A percentile compares a stretch with the other conserved stretches of the same genome.
These are phyloP conservation scores for Kodamaea neixiangensis DNA, from an alignment of 805 yeast genomes.

Conservation along the genomic window DNA sequence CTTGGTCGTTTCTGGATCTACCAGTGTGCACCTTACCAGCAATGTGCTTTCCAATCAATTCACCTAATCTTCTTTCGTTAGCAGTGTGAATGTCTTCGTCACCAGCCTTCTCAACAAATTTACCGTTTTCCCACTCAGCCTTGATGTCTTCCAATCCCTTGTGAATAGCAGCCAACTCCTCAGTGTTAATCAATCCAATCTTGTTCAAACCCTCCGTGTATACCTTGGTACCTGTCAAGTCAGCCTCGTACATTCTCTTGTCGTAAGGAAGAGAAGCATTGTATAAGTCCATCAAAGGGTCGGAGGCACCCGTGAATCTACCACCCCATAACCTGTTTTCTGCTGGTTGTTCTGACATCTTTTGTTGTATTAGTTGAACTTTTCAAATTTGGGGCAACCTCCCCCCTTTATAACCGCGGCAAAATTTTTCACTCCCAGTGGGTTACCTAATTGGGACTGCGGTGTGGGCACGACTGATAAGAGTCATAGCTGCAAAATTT, in stretches of 20 bases:
- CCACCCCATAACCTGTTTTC: conserved; percentile 96
- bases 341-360: conserved; percentile 46
- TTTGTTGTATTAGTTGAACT: neutral
- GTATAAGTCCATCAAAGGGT: conserved; percentile 95
- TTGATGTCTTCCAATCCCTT: conserved; percentile 72
- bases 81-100: conserved; percentile 99
- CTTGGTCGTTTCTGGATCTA: conserved; percentile 97
- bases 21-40: conserved; percentile 99
- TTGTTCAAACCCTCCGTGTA: conserved; percentile 86
- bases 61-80: conserved; percentile 96
- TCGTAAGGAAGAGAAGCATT: conserved; percentile 97
- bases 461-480: conserved; percentile 3
- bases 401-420: neutral
- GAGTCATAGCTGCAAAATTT: neutral
- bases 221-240: conserved; percentile 89
- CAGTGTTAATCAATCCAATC: conserved; percentile 67
- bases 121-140: conserved; percentile 75
- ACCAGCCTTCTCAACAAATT: conserved; percentile 75
- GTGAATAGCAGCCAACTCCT: conserved; percentile 81
- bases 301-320: conserved; percentile 94
- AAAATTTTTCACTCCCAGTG: conserved; percentile 3
- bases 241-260: conserved; percentile 91
- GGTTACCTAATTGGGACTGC: conserved; percentile 12
- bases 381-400: neutral
- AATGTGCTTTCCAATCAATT: conserved; percentile 87